phyloP scores from a whole-genome alignment of 225 moss, liverwort and hornwort genomes.

The Pseudoscleropodium purum region DNA sequence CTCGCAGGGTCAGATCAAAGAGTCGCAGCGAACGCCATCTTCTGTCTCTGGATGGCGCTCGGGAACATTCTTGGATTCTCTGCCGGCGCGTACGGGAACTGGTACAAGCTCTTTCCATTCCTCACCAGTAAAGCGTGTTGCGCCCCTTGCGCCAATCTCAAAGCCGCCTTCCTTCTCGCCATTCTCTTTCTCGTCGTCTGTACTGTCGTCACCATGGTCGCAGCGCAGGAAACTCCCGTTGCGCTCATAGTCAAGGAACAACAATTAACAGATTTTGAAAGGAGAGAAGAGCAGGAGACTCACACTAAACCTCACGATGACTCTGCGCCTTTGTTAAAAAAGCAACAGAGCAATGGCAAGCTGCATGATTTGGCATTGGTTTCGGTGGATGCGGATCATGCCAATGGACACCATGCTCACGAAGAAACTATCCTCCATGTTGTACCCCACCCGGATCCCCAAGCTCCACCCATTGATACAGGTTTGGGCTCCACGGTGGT shows the following conservation, averaged over 20 bases:
- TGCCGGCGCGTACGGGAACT: constrained; percentile 65
- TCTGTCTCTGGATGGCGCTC: constrained; percentile 81
- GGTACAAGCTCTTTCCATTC: constrained; percentile 65
- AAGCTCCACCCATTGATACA: background rate
- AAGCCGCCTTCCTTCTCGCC: constrained; percentile 72
- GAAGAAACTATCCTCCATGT: background rate
- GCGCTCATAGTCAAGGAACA: background rate
- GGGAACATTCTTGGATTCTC: constrained; percentile 86
- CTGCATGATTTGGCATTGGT: constrained; percentile 5
- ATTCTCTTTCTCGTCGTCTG: constrained; percentile 67
- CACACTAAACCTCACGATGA: constrained; percentile 7
- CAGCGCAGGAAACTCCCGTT: constrained; percentile 50
- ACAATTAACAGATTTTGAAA: background rate
- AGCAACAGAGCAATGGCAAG: constrained; percentile 13
- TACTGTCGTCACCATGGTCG: constrained; percentile 56
- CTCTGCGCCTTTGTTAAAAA: constrained; percentile 13
- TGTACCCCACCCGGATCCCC: background rate
- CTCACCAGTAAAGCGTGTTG: constrained; percentile 74
- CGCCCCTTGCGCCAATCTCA: constrained; percentile 77
- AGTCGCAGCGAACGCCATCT: constrained; percentile 76
- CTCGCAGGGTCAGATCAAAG: constrained; percentile 60
- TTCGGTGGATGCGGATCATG: constrained; percentile 9
- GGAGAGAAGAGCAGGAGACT: background rate
- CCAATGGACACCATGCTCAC: background rate
- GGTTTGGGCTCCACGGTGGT: constrained; percentile 56